Evolutionary conservation across 352 stramenopile species (phyloP).

Genomic region (Globisporangium megalacanthum): DNA sequence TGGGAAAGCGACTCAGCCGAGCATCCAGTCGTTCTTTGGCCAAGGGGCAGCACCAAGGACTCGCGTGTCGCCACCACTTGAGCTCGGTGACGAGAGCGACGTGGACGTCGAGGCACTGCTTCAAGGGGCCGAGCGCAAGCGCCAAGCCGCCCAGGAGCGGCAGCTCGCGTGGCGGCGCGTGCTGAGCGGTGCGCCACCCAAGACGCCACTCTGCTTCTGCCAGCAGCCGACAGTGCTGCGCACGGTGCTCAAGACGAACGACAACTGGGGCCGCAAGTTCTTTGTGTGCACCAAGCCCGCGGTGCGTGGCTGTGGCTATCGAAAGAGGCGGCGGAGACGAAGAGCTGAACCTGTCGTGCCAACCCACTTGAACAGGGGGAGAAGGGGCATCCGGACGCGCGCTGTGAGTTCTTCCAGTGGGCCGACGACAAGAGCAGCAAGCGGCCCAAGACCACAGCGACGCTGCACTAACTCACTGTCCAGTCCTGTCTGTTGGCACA

Average conservation of each 20-base stretch:
- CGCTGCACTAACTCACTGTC: not conserved
- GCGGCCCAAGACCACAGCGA: not conserved
- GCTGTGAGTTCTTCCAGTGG: conserved; percentile 88
- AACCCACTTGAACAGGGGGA: conserved; percentile 37
- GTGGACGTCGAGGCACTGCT: conserved; percentile 13
- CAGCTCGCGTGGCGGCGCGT: conserved; percentile 62
- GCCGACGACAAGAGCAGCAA: conserved; percentile 25
- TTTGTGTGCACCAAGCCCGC: conserved; percentile 81
- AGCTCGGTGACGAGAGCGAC: conserved; percentile 1
- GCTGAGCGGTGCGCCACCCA: conserved; percentile 49
- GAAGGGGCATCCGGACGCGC: conserved; percentile 62
- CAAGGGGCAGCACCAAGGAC: not conserved
- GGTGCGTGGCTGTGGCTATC: conserved; percentile 19
- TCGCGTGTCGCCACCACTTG: not conserved
- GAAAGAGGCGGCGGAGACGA: not conserved
- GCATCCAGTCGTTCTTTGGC: conserved; percentile 52
- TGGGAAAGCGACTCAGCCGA: conserved; percentile 13
- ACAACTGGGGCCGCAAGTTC: conserved; percentile 83
- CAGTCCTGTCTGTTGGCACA: not conserved
- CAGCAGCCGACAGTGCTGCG: conserved; percentile 64
- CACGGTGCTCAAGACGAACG: conserved; percentile 70
- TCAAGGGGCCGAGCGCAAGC: conserved; percentile 21
- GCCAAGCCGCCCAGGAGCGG: conserved; percentile 19
- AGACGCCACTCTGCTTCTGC: conserved; percentile 64
- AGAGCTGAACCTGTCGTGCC: too few relatives aligned